phyloP scores from a whole-genome alignment of 371 early-diverging fungal genomes.

The Mucor saturninus region DNA sequence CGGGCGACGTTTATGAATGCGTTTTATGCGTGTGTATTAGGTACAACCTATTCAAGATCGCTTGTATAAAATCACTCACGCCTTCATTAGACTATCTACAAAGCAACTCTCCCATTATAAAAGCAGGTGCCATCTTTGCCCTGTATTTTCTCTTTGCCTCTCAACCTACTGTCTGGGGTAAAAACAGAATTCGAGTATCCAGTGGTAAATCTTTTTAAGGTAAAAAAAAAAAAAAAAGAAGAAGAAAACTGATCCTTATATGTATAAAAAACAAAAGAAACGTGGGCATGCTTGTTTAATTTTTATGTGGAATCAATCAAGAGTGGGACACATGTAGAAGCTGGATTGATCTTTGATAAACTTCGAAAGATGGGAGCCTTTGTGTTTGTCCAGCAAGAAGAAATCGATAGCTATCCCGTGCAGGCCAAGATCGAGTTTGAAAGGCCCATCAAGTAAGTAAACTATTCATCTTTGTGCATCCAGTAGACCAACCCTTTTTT shows the following conservation, averaged over 20 bases:
- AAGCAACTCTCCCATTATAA: background rate
- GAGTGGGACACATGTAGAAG: slow-evolving; percentile 16
- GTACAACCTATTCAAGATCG: background rate
- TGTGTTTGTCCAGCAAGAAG: slow-evolving; percentile 15
- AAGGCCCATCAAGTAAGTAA: slow-evolving; percentile 20
- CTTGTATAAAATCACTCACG: background rate
- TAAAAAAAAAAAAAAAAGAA: too few relatives aligned
- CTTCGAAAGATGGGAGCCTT: slow-evolving; percentile 21
- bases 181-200: slow-evolving; percentile 24
- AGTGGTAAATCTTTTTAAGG: slow-evolving; percentile 13
- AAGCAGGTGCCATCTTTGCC: slow-evolving; percentile 17
- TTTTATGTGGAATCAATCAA: slow-evolving; percentile 26
- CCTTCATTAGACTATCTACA: slow-evolving; percentile 11
- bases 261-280: background rate
- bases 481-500: background rate
- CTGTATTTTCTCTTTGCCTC: slow-evolving; percentile 29
- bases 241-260: too few relatives aligned
- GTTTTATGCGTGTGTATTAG: slow-evolving; percentile 17
- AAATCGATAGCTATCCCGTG: background rate
- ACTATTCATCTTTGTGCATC: background rate
- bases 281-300: slow-evolving; percentile 12
- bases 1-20: slow-evolving; percentile 19
- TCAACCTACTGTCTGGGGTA: slow-evolving; percentile 30
- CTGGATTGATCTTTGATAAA: slow-evolving; percentile 24
- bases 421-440: slow-evolving; percentile 19